Evolutionary conservation across 768 basidiomycete genomes (phyloP).

Genomic region (Sarcodon aspratus): DNA sequence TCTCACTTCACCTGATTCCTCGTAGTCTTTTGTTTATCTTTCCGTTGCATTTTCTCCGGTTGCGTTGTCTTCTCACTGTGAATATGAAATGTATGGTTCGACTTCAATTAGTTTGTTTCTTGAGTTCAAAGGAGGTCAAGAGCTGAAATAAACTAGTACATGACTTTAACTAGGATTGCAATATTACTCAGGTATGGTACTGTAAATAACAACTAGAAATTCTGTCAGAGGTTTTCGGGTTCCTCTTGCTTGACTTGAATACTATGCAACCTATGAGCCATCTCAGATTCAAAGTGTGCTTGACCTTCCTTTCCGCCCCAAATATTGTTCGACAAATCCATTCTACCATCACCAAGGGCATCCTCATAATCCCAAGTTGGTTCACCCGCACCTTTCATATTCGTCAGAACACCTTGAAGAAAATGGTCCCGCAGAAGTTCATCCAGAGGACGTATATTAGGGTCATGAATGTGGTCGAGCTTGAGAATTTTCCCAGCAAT

Average conservation of each 20-base stretch:
- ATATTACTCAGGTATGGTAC: no score
- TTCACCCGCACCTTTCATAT: constrained; percentile 22
- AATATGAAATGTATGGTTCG: no score
- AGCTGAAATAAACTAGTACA: no score
- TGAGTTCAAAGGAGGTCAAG: no score
- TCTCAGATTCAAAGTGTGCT: constrained; percentile 14
- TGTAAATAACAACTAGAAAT: no score
- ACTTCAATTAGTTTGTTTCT: no score
- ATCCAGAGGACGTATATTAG: constrained; percentile 19
- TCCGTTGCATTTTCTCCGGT: constrained; percentile 6
- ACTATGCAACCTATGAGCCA: constrained; percentile 13
- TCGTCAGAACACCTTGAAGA: constrained; percentile 19
- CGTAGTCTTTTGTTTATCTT: constrained; percentile 26
- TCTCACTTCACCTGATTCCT: constrained; percentile 39
- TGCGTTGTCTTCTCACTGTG: no score
- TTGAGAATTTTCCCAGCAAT: constrained; percentile 14
- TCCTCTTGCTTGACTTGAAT: constrained; percentile 7
- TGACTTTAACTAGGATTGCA: no score
- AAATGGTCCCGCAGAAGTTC: constrained; percentile 22
- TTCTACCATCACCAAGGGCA: constrained; percentile 5
- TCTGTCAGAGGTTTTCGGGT: no score
- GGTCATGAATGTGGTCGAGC: constrained; percentile 19
- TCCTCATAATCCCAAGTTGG: constrained; percentile 15
- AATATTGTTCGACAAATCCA: constrained; percentile 13
- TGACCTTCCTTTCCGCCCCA: constrained; percentile 14